Conservation (phyloP, 2,329 filamentous ascomycete genomes). For the Byssothecium circinans region DNA sequence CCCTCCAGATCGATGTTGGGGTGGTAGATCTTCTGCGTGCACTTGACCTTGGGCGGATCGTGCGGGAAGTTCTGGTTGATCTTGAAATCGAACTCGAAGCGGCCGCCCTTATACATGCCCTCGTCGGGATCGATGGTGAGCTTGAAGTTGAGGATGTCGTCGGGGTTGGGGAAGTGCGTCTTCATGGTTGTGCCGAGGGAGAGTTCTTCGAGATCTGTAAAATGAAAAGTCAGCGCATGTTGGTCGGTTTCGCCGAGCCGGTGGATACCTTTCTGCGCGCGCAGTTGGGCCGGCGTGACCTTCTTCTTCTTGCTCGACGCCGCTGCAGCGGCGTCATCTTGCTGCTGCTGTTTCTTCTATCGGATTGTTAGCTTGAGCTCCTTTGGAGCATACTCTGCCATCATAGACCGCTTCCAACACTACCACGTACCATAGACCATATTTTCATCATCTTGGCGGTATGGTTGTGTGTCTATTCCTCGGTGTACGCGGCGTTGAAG, state of each 20-base stretch:
- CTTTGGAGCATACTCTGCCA: not conserved
- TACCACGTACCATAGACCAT: constrained; percentile 85
- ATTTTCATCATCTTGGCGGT: constrained; percentile 88
- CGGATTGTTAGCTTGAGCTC: constrained; percentile 30
- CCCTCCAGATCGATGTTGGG: constrained; percentile 98
- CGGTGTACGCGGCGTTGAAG: constrained; percentile 6
- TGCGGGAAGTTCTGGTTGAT: constrained; percentile 97
- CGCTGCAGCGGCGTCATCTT: constrained; percentile 84
- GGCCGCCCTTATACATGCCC: constrained; percentile 83
- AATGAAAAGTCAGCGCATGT: not conserved
- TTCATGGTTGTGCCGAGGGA: constrained; percentile 78
- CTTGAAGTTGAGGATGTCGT: constrained; percentile 83
- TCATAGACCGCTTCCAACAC: not conserved
- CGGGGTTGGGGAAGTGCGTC: constrained; percentile 77
- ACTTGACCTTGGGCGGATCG: constrained; percentile 96
- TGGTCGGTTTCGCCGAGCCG: constrained; percentile 10
- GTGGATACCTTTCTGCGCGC: constrained; percentile 97
- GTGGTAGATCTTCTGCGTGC: constrained; percentile 97
- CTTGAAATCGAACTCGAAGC: constrained; percentile 85
- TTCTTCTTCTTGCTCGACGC: constrained; percentile 92
- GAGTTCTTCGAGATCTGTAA: constrained; percentile 77
- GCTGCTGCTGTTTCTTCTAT: constrained; percentile 88
- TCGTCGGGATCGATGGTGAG: constrained; percentile 84
- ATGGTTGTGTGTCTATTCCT: constrained; percentile 14
- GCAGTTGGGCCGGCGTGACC: constrained; percentile 91